Evolutionary conservation across 495 filamentous ascomycete species (phyloP).

Genomic region (Beverwykella pulmonaria): DNA sequence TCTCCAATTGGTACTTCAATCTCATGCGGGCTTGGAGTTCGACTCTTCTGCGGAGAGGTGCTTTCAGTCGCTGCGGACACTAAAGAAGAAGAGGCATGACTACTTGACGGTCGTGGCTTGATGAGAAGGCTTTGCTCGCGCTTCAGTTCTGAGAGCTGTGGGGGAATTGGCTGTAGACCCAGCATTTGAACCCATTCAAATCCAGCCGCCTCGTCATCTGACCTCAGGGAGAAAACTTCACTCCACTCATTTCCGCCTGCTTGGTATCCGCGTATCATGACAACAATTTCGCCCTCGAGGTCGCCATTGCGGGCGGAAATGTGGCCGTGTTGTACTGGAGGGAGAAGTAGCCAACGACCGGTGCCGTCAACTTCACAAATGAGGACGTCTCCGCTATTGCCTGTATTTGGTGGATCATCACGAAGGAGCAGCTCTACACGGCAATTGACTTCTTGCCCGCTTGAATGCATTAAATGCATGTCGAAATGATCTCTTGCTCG

Average conservation of each 20-base stretch:
- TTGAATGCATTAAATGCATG: slow-evolving; percentile 83
- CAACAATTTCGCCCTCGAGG: slow-evolving; percentile 66
- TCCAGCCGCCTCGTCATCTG: slow-evolving; percentile 73
- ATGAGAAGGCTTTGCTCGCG: slow-evolving; percentile 25
- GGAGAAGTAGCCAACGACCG: slow-evolving; percentile 85
- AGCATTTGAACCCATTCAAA: slow-evolving; percentile 87
- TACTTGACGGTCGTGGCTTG: slow-evolving; percentile 29
- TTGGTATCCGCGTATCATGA: slow-evolving; percentile 75
- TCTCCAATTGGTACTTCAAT: slow-evolving; percentile 79
- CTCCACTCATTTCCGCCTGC: slow-evolving; percentile 68
- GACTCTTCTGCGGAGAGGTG: slow-evolving; percentile 47
- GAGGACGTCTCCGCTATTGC: slow-evolving; percentile 73
- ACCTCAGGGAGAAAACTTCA: slow-evolving; percentile 73
- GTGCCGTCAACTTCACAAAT: slow-evolving; percentile 82
- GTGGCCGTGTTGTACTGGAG: slow-evolving; percentile 67
- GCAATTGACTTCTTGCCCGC: slow-evolving; percentile 83
- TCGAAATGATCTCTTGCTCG: slow-evolving; percentile 86
- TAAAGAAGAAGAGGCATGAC: slow-evolving; percentile 34
- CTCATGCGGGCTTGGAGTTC: slow-evolving; percentile 58
- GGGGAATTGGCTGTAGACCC: slow-evolving; percentile 74
- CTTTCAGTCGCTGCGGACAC: slow-evolving; percentile 39
- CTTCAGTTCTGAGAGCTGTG: slow-evolving; percentile 50
- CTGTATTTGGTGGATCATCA: slow-evolving; percentile 67
- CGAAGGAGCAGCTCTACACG: slow-evolving; percentile 85
- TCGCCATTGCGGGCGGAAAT: slow-evolving; percentile 84